phyloP scores from a whole-genome alignment of 2,329 filamentous ascomycete genomes.

The Torrubiellomyces zombiae region DNA sequence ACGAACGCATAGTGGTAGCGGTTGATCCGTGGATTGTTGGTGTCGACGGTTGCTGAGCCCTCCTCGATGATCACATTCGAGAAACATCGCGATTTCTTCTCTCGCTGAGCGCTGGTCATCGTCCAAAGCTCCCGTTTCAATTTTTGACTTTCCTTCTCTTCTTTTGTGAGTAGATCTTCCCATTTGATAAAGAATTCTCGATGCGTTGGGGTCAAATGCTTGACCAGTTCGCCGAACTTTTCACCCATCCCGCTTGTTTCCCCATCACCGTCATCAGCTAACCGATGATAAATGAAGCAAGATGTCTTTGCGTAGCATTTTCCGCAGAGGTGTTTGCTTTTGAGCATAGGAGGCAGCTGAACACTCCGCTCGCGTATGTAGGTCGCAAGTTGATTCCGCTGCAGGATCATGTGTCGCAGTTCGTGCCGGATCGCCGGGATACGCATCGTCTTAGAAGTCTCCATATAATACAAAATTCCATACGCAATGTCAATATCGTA shows the following conservation, averaged over 20 bases:
- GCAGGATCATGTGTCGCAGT: constrained; percentile 89
- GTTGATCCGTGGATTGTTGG: constrained; percentile 67
- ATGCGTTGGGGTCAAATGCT: constrained; percentile 58
- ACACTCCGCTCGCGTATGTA: constrained; percentile 67
- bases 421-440: constrained; percentile 78
- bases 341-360: constrained; percentile 72
- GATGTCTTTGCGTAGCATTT: constrained; percentile 80
- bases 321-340: constrained; percentile 64
- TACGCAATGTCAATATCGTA: constrained; percentile 88
- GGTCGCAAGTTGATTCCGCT: constrained; percentile 77
- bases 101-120: constrained; percentile 76
- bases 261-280: constrained; percentile 68
- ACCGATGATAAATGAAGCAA: constrained; percentile 87
- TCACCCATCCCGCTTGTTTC: constrained; percentile 67
- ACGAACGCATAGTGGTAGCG: constrained; percentile 74
- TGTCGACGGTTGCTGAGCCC: constrained; percentile 54
- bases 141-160: constrained; percentile 80
- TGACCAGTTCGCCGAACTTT: constrained; percentile 67
- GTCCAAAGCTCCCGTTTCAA: constrained; percentile 88
- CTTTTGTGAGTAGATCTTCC: constrained; percentile 84
- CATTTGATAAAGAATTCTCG: constrained; percentile 83
- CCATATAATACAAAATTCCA: constrained; percentile 89
- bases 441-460: constrained; percentile 69
- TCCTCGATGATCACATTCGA: constrained; percentile 71
- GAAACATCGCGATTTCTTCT: constrained; percentile 81